phyloP scores from a whole-genome alignment of 805 yeast species.

The Cyberlindnera bimundalis region DNA sequence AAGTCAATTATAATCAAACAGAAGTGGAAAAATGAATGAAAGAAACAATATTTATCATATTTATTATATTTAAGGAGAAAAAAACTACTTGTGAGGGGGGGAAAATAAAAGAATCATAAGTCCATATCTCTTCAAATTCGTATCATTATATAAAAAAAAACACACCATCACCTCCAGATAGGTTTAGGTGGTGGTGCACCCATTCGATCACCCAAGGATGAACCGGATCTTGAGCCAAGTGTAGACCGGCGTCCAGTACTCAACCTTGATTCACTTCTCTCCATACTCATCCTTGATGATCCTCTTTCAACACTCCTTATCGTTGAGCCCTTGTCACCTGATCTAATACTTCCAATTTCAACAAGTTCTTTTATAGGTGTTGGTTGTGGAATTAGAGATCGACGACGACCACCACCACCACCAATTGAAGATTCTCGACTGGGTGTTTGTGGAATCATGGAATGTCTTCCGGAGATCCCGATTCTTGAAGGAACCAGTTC shows the following conservation, averaged over 20 bases:
- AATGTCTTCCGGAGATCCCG: slow-evolving; percentile 17
- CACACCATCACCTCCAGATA: slow-evolving; percentile 12
- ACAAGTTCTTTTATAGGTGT: slow-evolving; percentile 26
- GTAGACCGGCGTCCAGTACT: slow-evolving; percentile 6
- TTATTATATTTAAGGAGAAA: not conserved
- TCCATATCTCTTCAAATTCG: not conserved
- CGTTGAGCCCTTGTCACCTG: no score
- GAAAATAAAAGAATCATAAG: not conserved
- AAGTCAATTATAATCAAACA: slow-evolving; percentile 19
- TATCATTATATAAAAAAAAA: not conserved
- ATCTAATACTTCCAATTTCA: slow-evolving; percentile 17
- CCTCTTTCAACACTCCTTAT: slow-evolving; percentile 10
- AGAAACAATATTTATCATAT: not conserved
- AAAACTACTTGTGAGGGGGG: not conserved
- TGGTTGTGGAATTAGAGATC: slow-evolving; percentile 27
- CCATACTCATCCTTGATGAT: not conserved
- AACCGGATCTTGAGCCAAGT: slow-evolving; percentile 6
- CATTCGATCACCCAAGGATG: slow-evolving; percentile 11
- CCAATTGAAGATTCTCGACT: slow-evolving; percentile 4
- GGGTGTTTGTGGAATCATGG: slow-evolving; percentile 27
- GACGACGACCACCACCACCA: slow-evolving; percentile 14
- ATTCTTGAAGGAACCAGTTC: slow-evolving; percentile 13
- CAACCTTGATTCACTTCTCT: slow-evolving; percentile 6
- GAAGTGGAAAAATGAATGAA: slow-evolving; percentile 13
- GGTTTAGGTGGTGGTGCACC: slow-evolving; percentile 14